Percentiles rank a stretch among this genome's conserved stretches.
Evolutionary conservation across 345 rosid species (phyloP).

Genomic region (Eucalyptus paniculata): DNA sequence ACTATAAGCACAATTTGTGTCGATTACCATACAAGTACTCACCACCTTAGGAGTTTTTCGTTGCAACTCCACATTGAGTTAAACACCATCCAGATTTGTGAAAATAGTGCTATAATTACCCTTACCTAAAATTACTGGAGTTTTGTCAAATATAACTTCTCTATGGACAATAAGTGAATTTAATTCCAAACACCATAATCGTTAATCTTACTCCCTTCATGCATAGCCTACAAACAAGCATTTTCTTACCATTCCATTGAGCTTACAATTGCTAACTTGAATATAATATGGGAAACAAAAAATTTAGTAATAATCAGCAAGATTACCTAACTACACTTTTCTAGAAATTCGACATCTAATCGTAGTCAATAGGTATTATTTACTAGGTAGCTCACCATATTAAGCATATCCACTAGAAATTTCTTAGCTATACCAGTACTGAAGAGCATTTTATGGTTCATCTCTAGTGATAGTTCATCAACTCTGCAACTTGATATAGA

Average conservation of each 20-base stretch:
- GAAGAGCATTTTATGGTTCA: not conserved
- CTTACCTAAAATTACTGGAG: not conserved
- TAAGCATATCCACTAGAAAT: not conserved
- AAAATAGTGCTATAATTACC: not conserved
- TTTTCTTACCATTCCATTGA: not conserved
- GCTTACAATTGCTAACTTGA: not conserved
- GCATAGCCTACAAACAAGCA: not conserved
- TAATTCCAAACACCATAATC: not conserved
- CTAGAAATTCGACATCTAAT: not conserved
- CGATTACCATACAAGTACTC: not conserved
- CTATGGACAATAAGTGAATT: not conserved
- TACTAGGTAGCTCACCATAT: not conserved
- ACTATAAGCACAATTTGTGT: not conserved
- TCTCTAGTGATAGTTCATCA: not conserved
- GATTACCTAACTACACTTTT: not conserved
- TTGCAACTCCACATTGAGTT: not conserved
- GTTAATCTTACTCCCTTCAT: not conserved
- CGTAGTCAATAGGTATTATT: not conserved
- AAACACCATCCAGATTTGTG: not conserved
- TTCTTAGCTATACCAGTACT: not conserved
- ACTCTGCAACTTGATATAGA: not conserved
- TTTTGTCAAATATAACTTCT: not conserved
- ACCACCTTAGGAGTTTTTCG: not conserved
- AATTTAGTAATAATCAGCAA: not conserved
- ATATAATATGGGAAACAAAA: not conserved